Conservation (phyloP, 23 red algal species). For the Chondrus crispus region DNA sequence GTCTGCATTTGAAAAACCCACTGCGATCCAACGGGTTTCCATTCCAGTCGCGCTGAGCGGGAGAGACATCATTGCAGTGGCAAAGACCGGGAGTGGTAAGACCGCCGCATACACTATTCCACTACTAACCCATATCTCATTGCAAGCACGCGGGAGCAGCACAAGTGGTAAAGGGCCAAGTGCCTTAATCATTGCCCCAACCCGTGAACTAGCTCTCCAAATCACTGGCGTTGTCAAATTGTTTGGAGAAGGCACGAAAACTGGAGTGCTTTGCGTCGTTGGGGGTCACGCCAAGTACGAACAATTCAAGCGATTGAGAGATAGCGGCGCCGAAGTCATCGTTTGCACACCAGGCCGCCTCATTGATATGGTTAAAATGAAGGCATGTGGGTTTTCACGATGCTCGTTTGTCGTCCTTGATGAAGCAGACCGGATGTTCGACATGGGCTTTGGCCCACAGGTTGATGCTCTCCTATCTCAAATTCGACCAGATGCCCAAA, state of each 20-base stretch:
- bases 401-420: conserved; percentile 80
- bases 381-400: conserved; percentile 48
- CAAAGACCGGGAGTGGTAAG: conserved; percentile 79
- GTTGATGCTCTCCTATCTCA: conserved; percentile 68
- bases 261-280: conserved; percentile 42
- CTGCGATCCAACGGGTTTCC: conserved; percentile 59
- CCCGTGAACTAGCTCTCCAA: conserved; percentile 76
- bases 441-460: conserved; percentile 79
- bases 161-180: conserved; percentile 37
- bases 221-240: conserved; percentile 45
- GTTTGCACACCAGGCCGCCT: conserved; percentile 86
- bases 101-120: conserved; percentile 72
- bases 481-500: conserved; percentile 79
- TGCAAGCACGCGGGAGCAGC: conserved; percentile 5
- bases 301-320: conserved; percentile 66
- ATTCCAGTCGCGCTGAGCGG: conserved; percentile 54
- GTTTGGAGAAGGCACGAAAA: not conserved
- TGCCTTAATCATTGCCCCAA: conserved; percentile 66
- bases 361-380: conserved; percentile 81
- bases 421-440: conserved; percentile 89
- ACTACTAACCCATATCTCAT: conserved; percentile 53
- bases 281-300: conserved; percentile 74
- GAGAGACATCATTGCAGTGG: conserved; percentile 40
- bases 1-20: conserved; percentile 37
- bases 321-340: conserved; percentile 59